These are phyloP conservation scores for Termitomyces sp. DNA, from an alignment of 768 basidiomycete genomes.

Conservation along the genomic window DNA sequence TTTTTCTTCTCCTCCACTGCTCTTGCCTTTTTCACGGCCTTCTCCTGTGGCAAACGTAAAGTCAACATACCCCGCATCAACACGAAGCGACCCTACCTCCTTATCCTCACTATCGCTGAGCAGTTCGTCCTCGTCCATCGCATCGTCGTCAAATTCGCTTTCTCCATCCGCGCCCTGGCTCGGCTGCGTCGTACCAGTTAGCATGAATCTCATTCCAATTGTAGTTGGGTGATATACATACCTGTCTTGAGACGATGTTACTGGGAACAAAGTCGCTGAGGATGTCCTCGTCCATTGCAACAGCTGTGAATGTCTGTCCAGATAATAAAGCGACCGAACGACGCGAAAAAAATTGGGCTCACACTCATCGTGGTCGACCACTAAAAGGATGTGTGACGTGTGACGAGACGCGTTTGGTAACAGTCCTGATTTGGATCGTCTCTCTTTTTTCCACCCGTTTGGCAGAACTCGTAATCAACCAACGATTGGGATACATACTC, in stretches of 20 bases:
- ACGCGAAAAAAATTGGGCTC: constrained; percentile 8
- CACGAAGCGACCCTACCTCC: constrained; percentile 22
- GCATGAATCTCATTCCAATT: not conserved
- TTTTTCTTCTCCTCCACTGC: constrained; percentile 21
- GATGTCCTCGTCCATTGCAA: constrained; percentile 67
- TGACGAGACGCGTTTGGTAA: constrained; percentile 13
- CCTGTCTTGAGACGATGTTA: constrained; percentile 89
- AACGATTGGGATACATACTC: no score
- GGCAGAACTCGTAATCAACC: no score
- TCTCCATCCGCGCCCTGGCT: constrained; percentile 75
- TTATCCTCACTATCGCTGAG: constrained; percentile 49
- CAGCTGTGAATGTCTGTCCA: constrained; percentile 32
- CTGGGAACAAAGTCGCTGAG: constrained; percentile 89
- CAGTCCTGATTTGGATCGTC: not conserved
- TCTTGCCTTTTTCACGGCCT: constrained; percentile 8
- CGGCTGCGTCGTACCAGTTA: constrained; percentile 23
- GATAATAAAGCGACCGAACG: not conserved
- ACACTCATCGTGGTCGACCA: constrained; percentile 20
- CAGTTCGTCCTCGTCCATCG: constrained; percentile 59
- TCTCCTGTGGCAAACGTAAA: not conserved
- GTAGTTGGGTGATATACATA: constrained; percentile 23
- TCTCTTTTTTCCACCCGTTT: no score
- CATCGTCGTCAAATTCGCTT: constrained; percentile 66
- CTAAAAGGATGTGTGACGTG: constrained; percentile 11
- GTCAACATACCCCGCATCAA: constrained; percentile 4